Evolutionary conservation across 176 grass and related monocot species (phyloP), one percentile per base, ranked within the genome.

Genomic region (Dendrocalamus sinicus): DNA sequence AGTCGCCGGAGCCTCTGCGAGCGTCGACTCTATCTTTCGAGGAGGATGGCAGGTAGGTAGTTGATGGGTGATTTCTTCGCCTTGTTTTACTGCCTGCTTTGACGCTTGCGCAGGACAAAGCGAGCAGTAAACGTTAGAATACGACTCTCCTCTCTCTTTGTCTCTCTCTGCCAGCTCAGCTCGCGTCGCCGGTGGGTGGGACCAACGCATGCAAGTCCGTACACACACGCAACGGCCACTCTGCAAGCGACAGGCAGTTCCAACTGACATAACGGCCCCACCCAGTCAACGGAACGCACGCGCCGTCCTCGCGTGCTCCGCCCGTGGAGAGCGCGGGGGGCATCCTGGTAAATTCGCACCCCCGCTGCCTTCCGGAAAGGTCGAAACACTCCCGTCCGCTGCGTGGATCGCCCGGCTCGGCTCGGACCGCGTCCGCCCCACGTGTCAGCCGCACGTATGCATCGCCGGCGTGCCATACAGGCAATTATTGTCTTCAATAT

Each of bases 231-330:
- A 51, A 19, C 81, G n/a, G 45, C 70, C 81, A 84, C 58, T 20
- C 52, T 51, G 0, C 32, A 9, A 0, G 46, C 35, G 35, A 23
- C 6, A 64, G 32, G 53, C 83, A 4, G 77, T 22, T 66, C 23
- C 57, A 73, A 55, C 85, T 55, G 85, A 55, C 85, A 66, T 32
- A 55, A 32, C 85, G 73, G 77, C 77, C 85, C 77, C 77, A 2
- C 64, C 7, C 1, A 7, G 30, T 4, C 30, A 67, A 22, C 2
- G 7, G 2, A 20, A 3, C 53, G 7, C 55, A 20, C 30, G 74
- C 50, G 3, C 15, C 11, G 4, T 61, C 12, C 57, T 60, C 5
- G 17, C 28, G 16, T 54, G 50, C 48, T 2, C 20, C 20, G 26
- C 26, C 8, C 0, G 8, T 9, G 19, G 54, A 9, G 26, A 0